A percentile compares a stretch with the other conserved stretches of the same genome.
Conservation (phyloP, 805 yeast species). For the Nakazawaea peltata region DNA sequence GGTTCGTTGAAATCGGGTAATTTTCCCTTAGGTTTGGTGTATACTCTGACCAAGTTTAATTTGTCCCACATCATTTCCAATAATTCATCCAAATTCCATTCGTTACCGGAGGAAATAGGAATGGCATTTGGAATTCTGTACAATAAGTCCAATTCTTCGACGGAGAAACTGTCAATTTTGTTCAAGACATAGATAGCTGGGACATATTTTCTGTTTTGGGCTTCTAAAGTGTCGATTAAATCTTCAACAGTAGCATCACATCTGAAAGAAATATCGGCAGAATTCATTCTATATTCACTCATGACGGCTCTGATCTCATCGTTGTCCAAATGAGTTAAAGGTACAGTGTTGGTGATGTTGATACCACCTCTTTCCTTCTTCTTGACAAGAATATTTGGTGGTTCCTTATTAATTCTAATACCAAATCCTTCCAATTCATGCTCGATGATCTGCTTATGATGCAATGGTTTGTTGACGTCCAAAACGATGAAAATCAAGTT, state of each 20-base stretch:
- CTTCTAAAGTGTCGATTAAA: slow-evolving; percentile 88
- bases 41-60: slow-evolving; percentile 85
- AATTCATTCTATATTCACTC: slow-evolving; percentile 89
- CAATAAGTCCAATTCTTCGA: slow-evolving; percentile 85
- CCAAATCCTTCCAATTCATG: slow-evolving; percentile 97
- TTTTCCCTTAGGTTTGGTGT: slow-evolving; percentile 93
- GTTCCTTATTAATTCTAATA: slow-evolving; percentile 81
- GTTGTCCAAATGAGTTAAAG: slow-evolving; percentile 81
- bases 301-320: slow-evolving; percentile 95
- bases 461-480: slow-evolving; percentile 94
- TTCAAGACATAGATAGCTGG: slow-evolving; percentile 94
- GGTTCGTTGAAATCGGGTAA: slow-evolving; percentile 95
- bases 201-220: slow-evolving; percentile 82
- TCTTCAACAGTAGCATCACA: slow-evolving; percentile 98
- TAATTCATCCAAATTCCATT: slow-evolving; percentile 95
- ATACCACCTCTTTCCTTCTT: slow-evolving; percentile 96
- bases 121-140: slow-evolving; percentile 95
- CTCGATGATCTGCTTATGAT: slow-evolving; percentile 90
- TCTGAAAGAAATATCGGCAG: slow-evolving; percentile 93
- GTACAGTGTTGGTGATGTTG: slow-evolving; percentile 87
- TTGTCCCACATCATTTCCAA: slow-evolving; percentile 94
- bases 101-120: slow-evolving; percentile 91
- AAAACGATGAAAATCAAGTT: slow-evolving; percentile 86
- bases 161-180: slow-evolving; percentile 91
- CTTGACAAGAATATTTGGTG: slow-evolving; percentile 87